Percentiles rank a stretch among this genome's conserved stretches.
Evolutionary conservation across 1,284 basidiomycete genomes (phyloP).

Genomic region (Sanghuangporus weigelae): DNA sequence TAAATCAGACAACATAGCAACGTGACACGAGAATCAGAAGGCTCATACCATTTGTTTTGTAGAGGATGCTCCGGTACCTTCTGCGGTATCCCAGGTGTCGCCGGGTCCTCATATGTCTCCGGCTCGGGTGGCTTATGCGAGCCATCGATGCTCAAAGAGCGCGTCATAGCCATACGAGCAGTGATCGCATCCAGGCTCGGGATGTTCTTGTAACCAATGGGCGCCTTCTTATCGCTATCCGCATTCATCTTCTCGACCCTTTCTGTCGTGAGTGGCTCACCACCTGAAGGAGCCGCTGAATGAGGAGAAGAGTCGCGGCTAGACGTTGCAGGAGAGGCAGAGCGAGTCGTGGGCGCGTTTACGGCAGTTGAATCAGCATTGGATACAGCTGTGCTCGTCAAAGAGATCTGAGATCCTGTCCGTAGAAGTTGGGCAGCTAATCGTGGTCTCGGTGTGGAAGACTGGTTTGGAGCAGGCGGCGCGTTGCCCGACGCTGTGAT

Average conservation of each 20-base stretch:
- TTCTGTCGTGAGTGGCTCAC: conserved; percentile 57
- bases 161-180: conserved; percentile 60
- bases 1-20: not conserved
- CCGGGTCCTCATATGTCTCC: conserved; percentile 71
- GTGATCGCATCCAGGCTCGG: conserved; percentile 79
- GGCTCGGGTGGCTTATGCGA: conserved; percentile 66
- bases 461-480: conserved; percentile 15
- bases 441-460: conserved; percentile 49
- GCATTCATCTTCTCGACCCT: conserved; percentile 55
- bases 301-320: conserved; percentile 41
- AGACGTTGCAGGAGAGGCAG: conserved; percentile 45
- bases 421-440: conserved; percentile 68
- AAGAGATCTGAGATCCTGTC: conserved; percentile 54
- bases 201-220: conserved; percentile 79
- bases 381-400: conserved; percentile 42
- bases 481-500: conserved; percentile 44
- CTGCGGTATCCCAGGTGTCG: conserved; percentile 68
- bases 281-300: conserved; percentile 32
- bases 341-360: conserved; percentile 57
- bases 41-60: conserved; percentile 67
- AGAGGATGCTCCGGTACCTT: conserved; percentile 79
- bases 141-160: conserved; percentile 67
- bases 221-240: conserved; percentile 41
- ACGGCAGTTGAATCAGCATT: conserved; percentile 60
- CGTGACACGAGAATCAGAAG: not conserved